Evolutionary conservation across 1,139 yeast genomes (phyloP).

Genomic region (Debaryomycetaceae sp.): DNA sequence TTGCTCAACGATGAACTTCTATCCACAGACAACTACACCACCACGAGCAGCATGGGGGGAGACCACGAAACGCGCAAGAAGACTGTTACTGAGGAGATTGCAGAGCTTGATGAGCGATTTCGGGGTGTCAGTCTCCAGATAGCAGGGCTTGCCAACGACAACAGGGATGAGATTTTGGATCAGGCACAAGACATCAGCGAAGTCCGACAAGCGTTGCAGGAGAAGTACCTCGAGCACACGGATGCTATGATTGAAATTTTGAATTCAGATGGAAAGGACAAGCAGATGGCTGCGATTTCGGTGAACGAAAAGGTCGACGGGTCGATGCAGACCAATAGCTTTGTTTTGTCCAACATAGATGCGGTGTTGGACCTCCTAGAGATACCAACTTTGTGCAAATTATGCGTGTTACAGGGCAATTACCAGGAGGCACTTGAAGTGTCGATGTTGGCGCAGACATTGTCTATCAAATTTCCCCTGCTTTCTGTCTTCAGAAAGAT

Average conservation of each 20-base stretch:
- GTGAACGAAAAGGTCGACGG: slow-evolving; percentile 21
- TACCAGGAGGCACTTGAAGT: slow-evolving; percentile 87
- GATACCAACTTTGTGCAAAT: slow-evolving; percentile 73
- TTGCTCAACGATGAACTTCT: slow-evolving; percentile 40
- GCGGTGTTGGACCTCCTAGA: slow-evolving; percentile 75
- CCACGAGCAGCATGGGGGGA: slow-evolving; percentile 16
- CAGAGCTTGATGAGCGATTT: slow-evolving; percentile 39
- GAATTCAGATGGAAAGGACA: slow-evolving; percentile 2
- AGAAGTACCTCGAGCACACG: neutral
- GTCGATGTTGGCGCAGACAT: slow-evolving; percentile 64
- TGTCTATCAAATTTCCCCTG: slow-evolving; percentile 66
- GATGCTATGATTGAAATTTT: slow-evolving; percentile 1
- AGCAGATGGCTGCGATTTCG: slow-evolving; percentile 11
- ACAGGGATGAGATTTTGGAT: slow-evolving; percentile 41
- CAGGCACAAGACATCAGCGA: slow-evolving; percentile 23
- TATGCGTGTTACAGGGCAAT: slow-evolving; percentile 84
- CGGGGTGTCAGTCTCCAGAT: slow-evolving; percentile 29
- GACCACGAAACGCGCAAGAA: slow-evolving; percentile 10
- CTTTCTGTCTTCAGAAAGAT: slow-evolving; percentile 55
- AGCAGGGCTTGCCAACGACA: slow-evolving; percentile 31
- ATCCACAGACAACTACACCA: slow-evolving; percentile 40
- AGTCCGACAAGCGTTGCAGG: slow-evolving; percentile 1
- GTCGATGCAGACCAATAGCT: slow-evolving; percentile 24
- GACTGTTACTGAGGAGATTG: slow-evolving; percentile 45
- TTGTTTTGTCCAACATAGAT: slow-evolving; percentile 61